These are phyloP conservation scores for Amanita phalloides DNA, from an alignment of 768 basidiomycete genomes.

Conservation along the genomic window DNA sequence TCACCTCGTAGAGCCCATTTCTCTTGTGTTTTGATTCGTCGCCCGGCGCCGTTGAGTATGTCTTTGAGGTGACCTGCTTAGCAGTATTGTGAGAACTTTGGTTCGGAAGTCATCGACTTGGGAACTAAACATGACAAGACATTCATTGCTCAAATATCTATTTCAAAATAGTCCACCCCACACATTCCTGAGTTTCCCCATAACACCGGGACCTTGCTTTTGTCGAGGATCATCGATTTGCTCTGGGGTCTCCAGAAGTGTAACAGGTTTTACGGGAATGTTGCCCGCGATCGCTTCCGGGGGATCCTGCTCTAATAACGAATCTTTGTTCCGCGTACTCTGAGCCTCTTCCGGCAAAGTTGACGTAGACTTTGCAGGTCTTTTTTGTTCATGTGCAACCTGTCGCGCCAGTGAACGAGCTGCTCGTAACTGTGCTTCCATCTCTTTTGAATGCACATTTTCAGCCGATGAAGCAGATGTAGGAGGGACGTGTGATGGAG, in stretches of 20 bases:
- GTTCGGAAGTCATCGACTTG: constrained; percentile 13
- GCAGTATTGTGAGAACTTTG: constrained; percentile 16
- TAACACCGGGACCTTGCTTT: neutral
- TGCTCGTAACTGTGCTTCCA: neutral
- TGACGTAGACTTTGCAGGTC: neutral
- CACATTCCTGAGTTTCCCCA: neutral
- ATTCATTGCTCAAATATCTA: neutral
- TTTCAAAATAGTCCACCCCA: neutral
- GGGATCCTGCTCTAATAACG: neutral
- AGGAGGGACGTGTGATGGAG: neutral
- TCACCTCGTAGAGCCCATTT: constrained; percentile 79
- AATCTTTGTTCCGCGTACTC: neutral
- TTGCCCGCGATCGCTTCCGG: neutral
- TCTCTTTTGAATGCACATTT: neutral
- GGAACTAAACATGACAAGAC: constrained; percentile 23
- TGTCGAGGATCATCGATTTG: neutral
- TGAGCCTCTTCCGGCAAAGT: neutral
- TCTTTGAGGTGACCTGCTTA: constrained; percentile 21
- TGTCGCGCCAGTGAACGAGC: constrained; percentile 1
- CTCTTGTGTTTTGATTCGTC: constrained; percentile 30
- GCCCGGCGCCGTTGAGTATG: constrained; percentile 31
- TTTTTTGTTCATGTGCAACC: neutral
- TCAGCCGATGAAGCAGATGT: neutral
- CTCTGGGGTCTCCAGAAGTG: neutral
- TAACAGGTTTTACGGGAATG: too few species aligned